Evolutionary conservation across 2,329 filamentous ascomycete species (phyloP), one percentile per base, ranked within the genome.

Genomic region (Sphaceloma murrayae): DNA sequence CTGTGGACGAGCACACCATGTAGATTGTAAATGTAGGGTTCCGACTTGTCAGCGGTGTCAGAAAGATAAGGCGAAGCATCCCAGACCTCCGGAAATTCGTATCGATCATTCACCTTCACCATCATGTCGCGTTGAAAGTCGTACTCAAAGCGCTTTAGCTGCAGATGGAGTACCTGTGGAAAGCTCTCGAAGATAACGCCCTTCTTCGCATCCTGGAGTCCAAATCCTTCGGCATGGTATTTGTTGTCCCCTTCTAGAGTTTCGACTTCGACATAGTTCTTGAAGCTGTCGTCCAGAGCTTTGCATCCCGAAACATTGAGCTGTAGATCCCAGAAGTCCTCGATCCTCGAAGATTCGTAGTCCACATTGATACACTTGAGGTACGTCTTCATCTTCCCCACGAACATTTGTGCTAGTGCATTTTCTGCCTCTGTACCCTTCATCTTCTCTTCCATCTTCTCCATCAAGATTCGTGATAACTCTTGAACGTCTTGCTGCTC

Each of bases 321-420:
- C 61, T 98, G 91, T 48, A 98, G 85, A 60, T 98, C 91, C 91
- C 91, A 98, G 62, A 95, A 98, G 55, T 98, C 93, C 63, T 98
- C 91, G 52, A 91, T 78, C 49, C 89, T 78, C 50, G 88, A 94
- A 16, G 87, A 95, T 67, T 96, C 89, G 67, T 94, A 98, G 56
- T 94, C 81, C 50, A 98, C 93, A 62, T 98, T 91, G 62, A 98
- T 95, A 67, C 93, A 98, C 16, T 85, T 93, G 52, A 98, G 93
- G 63, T 96, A 98, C 0, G 91, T 98, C 68, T 96, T 96, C 63
- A 93, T 88, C 66, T 96, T 96, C 46, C 91, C 93, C 47, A 91
- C 88, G 57, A 98, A 96, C 69, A 98, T 82, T 50, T 84, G 79
- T 1, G 88, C 80, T 6, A 98, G 71, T 2, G 87, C 83, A 53